A percentile compares a stretch with the other conserved stretches of the same genome.
Evolutionary conservation across 1,284 basidiomycete species (phyloP).

Genomic region (Ustilago cynodontis): DNA sequence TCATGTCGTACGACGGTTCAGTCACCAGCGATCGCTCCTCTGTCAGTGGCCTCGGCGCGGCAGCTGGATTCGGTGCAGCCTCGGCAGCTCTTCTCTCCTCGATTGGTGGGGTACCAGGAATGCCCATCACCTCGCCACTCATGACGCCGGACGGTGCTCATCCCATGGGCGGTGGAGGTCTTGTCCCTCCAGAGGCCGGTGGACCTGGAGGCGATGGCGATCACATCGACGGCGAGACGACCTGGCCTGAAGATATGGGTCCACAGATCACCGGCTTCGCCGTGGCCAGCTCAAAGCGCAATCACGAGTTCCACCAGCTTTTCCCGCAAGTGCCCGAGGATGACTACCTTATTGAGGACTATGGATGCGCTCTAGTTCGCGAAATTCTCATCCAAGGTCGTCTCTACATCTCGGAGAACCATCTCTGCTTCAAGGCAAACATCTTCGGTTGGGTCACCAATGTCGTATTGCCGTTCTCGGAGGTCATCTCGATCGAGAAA

Average conservation of each 20-base stretch:
- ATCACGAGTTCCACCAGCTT: conserved; percentile 93
- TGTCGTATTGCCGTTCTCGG: conserved; percentile 88
- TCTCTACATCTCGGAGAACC: conserved; percentile 96
- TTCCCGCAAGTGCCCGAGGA: conserved; percentile 89
- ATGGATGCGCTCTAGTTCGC: conserved; percentile 93
- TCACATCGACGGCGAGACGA: conserved; percentile 49
- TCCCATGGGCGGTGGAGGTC: conserved; percentile 35
- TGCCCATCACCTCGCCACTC: conserved; percentile 38
- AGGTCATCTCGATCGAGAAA: conserved; percentile 91
- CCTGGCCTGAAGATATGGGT: conserved; percentile 55
- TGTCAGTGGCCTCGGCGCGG: conserved; percentile 58
- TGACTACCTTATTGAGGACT: conserved; percentile 99
- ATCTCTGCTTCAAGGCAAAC: conserved; percentile 97
- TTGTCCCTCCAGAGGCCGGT: conserved; percentile 32
- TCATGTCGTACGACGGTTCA: conserved; percentile 50
- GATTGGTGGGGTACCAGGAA: conserved; percentile 40
- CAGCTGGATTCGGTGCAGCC: conserved; percentile 53
- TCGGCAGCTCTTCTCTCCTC: conserved; percentile 56
- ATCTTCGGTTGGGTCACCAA: conserved; percentile 99
- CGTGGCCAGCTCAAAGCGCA: conserved; percentile 92
- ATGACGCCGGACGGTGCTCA: conserved; percentile 45
- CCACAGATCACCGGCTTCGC: conserved; percentile 80
- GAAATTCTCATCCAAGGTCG: conserved; percentile 97
- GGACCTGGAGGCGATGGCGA: conserved; percentile 41
- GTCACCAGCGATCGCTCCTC: conserved; percentile 48